Percentiles rank a stretch among this genome's conserved stretches.
phyloP scores from a whole-genome alignment of 2,329 filamentous ascomycete genomes.

The Cladosporium sp. region DNA sequence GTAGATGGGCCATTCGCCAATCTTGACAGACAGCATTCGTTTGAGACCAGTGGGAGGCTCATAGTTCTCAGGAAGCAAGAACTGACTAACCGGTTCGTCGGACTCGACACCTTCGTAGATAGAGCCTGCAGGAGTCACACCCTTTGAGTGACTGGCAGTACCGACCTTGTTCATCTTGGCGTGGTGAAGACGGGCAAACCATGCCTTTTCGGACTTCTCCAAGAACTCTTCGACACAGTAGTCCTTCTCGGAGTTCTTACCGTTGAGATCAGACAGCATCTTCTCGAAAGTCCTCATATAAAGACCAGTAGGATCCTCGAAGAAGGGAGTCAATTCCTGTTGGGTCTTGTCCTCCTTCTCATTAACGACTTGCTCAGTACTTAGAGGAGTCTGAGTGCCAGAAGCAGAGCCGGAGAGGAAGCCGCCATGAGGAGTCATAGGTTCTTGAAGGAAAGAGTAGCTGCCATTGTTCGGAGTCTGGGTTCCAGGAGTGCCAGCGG shows the following conservation, averaged over 20 bases:
- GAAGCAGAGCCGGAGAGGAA: conserved; percentile 10
- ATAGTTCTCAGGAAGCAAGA: conserved; percentile 54
- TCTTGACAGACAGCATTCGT: conserved; percentile 51
- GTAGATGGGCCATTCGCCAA: conserved; percentile 60
- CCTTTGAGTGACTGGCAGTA: conserved; percentile 25
- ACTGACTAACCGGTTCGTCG: conserved; percentile 47
- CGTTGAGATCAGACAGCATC: conserved; percentile 52
- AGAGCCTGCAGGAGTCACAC: conserved; percentile 35
- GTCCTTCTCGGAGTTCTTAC: conserved; percentile 53
- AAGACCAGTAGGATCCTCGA: conserved; percentile 60
- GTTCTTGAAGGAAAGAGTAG: conserved; percentile 25
- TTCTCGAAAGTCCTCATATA: conserved; percentile 58
- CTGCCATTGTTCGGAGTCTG: conserved; percentile 21
- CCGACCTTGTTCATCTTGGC: conserved; percentile 53
- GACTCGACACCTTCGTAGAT: conserved; percentile 38
- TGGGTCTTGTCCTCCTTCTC: conserved; percentile 58
- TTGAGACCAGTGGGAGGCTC: conserved; percentile 53
- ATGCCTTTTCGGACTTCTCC: conserved; percentile 62
- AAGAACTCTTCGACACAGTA: conserved; percentile 64
- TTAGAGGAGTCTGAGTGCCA: conserved; percentile 38
- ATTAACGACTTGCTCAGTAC: conserved; percentile 55
- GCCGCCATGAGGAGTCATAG: conserved; percentile 23
- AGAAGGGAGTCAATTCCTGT: conserved; percentile 64
- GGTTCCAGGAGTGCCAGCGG: conserved; percentile 15
- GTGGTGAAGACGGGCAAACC: conserved; percentile 58